phyloP scores from a whole-genome alignment of 2,329 filamentous ascomycete genomes.

The Phyllosticta citrichinensis region DNA sequence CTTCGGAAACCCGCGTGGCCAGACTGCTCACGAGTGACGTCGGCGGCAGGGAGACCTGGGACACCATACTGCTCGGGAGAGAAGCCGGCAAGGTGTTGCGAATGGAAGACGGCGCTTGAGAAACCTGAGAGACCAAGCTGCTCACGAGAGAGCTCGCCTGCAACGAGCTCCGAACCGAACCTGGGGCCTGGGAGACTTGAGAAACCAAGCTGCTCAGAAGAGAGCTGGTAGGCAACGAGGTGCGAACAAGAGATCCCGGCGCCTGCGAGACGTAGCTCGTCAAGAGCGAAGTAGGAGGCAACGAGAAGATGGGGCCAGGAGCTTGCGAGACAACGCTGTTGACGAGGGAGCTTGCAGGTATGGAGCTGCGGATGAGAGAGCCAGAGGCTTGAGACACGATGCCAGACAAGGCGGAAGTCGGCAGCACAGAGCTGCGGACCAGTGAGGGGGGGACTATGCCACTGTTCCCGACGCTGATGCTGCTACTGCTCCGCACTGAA shows the following conservation, averaged over 20 bases:
- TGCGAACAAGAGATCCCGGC: background rate
- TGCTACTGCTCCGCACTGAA: background rate
- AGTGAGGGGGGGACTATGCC: background rate
- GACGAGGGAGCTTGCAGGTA: background rate
- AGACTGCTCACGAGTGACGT: too few relatives aligned
- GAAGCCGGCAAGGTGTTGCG: background rate
- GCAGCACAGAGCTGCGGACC: background rate
- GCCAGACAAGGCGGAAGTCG: background rate
- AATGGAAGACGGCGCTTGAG: background rate
- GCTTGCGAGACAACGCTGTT: background rate
- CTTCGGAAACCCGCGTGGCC: too few relatives aligned
- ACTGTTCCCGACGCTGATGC: background rate
- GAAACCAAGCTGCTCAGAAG: background rate
- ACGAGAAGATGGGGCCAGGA: background rate
- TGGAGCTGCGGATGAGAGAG: background rate
- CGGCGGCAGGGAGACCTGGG: too few relatives aligned
- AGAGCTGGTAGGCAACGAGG: background rate
- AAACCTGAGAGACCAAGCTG: too few relatives aligned
- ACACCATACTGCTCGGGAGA: too few relatives aligned
- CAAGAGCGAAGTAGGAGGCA: background rate
- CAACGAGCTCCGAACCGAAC: too few relatives aligned
- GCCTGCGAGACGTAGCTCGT: background rate
- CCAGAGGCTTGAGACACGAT: background rate
- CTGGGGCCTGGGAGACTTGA: background rate
- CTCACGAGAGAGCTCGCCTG: too few relatives aligned